Evolutionary conservation across 345 rosid species (phyloP).

Genomic region (Aegle marmelos): DNA sequence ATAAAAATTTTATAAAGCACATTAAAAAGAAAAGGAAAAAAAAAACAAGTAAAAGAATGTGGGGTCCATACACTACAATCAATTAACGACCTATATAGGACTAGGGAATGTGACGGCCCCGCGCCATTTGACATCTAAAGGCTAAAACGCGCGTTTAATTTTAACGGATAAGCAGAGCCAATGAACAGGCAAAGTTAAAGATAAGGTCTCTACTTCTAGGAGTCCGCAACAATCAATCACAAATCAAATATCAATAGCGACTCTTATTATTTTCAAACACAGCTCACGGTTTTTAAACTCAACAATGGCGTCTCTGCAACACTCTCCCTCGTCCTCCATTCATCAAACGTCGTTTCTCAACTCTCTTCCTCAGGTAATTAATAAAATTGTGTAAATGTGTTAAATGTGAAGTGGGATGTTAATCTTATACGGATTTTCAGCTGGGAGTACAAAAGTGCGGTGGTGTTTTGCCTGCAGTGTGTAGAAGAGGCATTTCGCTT

Average conservation of each 20-base stretch:
- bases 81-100: too few relatives aligned
- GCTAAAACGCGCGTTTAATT: not conserved
- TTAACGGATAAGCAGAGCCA: not conserved
- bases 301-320: constrained; percentile 75
- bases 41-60: not conserved
- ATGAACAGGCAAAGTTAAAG: not conserved
- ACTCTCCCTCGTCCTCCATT: constrained; percentile 46
- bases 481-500: constrained; percentile 49
- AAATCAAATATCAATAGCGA: not conserved
- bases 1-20: too few relatives aligned
- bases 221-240: too few relatives aligned
- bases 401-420: not conserved
- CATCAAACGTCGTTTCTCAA: constrained; percentile 47
- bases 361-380: constrained; percentile 60
- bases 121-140: not conserved
- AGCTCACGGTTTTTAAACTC: not conserved
- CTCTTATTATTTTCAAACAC: not conserved
- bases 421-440: constrained; percentile 8
- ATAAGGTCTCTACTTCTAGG: not conserved
- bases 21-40: too few relatives aligned
- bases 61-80: not conserved
- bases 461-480: constrained; percentile 36
- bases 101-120: not conserved
- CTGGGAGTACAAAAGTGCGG: constrained; percentile 39
- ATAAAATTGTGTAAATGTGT: not conserved